A percentile compares a stretch with the other conserved stretches of the same genome.
phyloP scores from a whole-genome alignment of 139 green algal species.

The Tetraselmis striata region DNA sequence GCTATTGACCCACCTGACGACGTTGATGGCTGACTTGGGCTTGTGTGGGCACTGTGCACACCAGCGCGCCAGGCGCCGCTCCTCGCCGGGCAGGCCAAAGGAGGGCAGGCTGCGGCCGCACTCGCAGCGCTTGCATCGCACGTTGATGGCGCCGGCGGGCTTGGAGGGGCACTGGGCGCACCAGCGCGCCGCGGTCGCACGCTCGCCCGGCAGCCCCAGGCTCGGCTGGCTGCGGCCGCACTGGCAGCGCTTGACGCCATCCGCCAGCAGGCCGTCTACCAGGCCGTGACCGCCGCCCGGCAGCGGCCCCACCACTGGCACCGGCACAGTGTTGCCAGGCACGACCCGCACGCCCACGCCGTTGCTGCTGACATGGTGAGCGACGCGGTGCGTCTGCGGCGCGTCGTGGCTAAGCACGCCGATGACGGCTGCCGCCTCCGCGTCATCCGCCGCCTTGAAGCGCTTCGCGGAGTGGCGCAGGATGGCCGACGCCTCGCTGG shows the following conservation, averaged over 20 bases:
- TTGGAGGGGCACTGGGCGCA: conserved; percentile 1
- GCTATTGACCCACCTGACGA: background rate
- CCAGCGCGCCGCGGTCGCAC: background rate
- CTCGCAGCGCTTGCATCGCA: background rate
- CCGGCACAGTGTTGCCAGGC: too few relatives aligned
- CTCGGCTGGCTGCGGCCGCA: background rate
- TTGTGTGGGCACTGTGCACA: background rate
- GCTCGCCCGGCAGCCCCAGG: background rate
- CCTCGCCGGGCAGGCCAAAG: background rate
- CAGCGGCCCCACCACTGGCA: background rate
- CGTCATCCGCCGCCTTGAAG: background rate
- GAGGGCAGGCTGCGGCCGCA: background rate
- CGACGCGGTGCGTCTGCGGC: too few relatives aligned
- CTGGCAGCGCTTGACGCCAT: background rate
- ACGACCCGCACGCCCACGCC: background rate
- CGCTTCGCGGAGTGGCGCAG: background rate
- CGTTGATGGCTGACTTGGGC: background rate
- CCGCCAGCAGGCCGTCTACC: background rate
- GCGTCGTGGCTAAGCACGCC: background rate
- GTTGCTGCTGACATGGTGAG: background rate
- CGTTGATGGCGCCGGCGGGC: background rate
- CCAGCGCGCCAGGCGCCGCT: background rate
- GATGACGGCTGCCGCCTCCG: background rate
- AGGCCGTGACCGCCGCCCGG: too few relatives aligned
- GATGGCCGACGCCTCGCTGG: background rate